Conservation (phyloP, 768 basidiomycete genomes). For the Trametes punicea region DNA sequence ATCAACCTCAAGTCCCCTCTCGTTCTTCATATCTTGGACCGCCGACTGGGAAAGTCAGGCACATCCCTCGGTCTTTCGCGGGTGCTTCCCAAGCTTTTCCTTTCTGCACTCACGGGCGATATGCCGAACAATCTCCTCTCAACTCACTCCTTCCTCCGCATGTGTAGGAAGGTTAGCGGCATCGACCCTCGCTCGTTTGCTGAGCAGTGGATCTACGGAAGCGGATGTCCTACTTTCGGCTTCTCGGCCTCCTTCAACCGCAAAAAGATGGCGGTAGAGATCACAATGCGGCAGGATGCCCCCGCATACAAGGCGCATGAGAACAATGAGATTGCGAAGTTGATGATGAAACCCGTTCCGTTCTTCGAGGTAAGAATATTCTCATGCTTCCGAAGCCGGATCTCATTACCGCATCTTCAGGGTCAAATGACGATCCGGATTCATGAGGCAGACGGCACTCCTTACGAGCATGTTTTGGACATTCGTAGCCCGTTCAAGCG, state of each 20-base stretch:
- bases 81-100: constrained; percentile 91
- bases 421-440: constrained; percentile 99
- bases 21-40: constrained; percentile 94
- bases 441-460: constrained; percentile 98
- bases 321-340: constrained; percentile 63
- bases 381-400: not conserved
- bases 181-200: constrained; percentile 88
- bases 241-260: constrained; percentile 92
- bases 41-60: constrained; percentile 90
- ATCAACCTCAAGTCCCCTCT: constrained; percentile 94
- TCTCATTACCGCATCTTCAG: constrained; percentile 32
- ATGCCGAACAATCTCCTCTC: constrained; percentile 81
- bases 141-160: constrained; percentile 86
- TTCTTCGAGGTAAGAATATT: constrained; percentile 73
- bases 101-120: constrained; percentile 91
- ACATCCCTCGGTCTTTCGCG: constrained; percentile 93
- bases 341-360: constrained; percentile 72
- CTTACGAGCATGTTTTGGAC: constrained; percentile 96
- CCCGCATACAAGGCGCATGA: constrained; percentile 69
- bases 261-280: constrained; percentile 98
- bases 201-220: constrained; percentile 99
- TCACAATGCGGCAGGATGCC: constrained; percentile 86
- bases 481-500: constrained; percentile 84
- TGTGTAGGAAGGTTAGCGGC: constrained; percentile 90
- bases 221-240: constrained; percentile 89